These are phyloP conservation scores for Aspergillus steynii DNA, from an alignment of 495 filamentous ascomycete genomes.

Conservation along the genomic window DNA sequence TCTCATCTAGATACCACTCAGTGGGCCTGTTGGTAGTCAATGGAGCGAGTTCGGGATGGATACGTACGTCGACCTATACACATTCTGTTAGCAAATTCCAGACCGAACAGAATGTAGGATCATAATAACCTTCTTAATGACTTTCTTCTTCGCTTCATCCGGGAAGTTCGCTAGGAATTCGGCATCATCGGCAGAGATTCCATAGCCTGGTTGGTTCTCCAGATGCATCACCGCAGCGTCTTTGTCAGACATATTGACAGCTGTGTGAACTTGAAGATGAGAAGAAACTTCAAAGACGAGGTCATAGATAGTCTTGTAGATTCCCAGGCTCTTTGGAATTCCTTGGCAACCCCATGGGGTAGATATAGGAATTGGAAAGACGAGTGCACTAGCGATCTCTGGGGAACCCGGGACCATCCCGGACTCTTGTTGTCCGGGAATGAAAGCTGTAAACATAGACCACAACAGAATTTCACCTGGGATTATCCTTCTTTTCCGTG, in stretches of 20 bases:
- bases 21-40: conserved; percentile 1
- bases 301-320: no score
- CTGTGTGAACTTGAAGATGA: no score
- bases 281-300: no score
- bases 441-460: no score
- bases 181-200: conserved; percentile 17
- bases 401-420: no score
- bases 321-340: no score
- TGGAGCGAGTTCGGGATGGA: not conserved
- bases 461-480: no score
- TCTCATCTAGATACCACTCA: not conserved
- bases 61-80: not conserved
- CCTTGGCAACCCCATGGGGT: no score
- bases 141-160: conserved; percentile 11
- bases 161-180: conserved; percentile 16
- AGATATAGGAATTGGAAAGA: no score
- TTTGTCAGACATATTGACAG: conserved; percentile 10
- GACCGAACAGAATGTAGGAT: not conserved
- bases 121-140: conserved; percentile 3
- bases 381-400: no score
- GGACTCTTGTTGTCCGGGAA: no score
- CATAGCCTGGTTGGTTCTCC: conserved; percentile 10
- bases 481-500: no score
- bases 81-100: not conserved
- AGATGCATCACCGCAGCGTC: conserved; percentile 17